Conservation (phyloP, 2,329 filamentous ascomycete species). For the Cadophora luteo-olivacea region DNA sequence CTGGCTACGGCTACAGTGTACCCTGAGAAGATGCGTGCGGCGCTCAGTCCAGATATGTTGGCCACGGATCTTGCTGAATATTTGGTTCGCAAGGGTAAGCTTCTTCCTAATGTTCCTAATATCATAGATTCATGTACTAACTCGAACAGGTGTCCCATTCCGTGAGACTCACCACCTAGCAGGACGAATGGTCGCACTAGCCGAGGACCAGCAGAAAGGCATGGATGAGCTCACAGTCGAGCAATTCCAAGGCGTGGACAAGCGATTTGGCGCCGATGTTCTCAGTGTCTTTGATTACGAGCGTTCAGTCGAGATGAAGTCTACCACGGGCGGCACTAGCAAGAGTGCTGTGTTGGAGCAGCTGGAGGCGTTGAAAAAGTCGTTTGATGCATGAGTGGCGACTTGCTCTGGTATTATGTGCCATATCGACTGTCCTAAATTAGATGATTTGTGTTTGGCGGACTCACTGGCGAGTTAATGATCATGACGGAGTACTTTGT, state of each 20-base stretch:
- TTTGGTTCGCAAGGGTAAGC: conserved; percentile 62
- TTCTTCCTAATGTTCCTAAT: background rate
- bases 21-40: conserved; percentile 78
- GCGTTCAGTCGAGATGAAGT: conserved; percentile 79
- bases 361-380: conserved; percentile 57
- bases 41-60: conserved; percentile 52
- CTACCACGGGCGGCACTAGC: conserved; percentile 82
- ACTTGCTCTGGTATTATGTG: background rate
- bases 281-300: conserved; percentile 79
- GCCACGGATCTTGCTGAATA: conserved; percentile 74
- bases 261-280: conserved; percentile 75
- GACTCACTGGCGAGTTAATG: background rate
- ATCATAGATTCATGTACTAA: conserved; percentile 45
- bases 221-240: conserved; percentile 74
- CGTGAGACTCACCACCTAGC: conserved; percentile 82
- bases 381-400: conserved; percentile 25
- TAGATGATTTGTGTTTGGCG: background rate
- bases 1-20: conserved; percentile 73
- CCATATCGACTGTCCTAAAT: background rate
- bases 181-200: conserved; percentile 73
- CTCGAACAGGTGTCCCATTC: conserved; percentile 75
- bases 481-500: conserved; percentile 6
- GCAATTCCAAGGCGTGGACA: conserved; percentile 72
- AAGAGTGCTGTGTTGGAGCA: conserved; percentile 68
- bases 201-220: conserved; percentile 61